phyloP scores from a whole-genome alignment of 371 early-diverging fungal species.

The Mucor piriformis region DNA sequence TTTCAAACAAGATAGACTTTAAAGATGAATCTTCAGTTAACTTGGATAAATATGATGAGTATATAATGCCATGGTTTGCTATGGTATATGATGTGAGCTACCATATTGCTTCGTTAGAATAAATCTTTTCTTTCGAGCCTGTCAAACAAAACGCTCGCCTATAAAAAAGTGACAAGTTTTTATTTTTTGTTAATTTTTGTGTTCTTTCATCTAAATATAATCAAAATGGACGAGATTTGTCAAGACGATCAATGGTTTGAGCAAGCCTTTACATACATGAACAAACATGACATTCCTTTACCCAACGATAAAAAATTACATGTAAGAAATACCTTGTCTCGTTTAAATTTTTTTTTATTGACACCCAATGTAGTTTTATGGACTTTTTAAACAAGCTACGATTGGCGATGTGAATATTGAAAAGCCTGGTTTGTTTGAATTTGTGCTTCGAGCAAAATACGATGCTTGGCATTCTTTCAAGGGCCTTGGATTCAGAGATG shows the following conservation, averaged over 20 bases:
- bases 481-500: constrained; percentile 31
- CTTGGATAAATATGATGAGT: constrained; percentile 7
- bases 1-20: neutral
- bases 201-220: neutral
- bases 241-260: constrained; percentile 45
- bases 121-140: neutral
- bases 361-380: constrained; percentile 37
- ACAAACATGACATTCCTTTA: constrained; percentile 30
- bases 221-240: constrained; percentile 25
- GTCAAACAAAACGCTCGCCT: neutral
- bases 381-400: constrained; percentile 52
- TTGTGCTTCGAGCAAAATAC: constrained; percentile 54
- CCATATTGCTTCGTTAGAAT: neutral
- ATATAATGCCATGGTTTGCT: constrained; percentile 23
- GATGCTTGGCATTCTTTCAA: constrained; percentile 48
- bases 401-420: constrained; percentile 41
- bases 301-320: constrained; percentile 47
- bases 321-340: constrained; percentile 16
- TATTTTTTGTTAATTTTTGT: neutral
- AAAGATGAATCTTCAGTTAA: neutral
- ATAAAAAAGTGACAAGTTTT: neutral
- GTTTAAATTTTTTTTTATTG: neutral
- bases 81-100: constrained; percentile 18
- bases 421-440: constrained; percentile 49
- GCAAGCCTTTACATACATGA: constrained; percentile 45